Conservation (phyloP, 192 early-diverging fungal species). For the Coemansia sp. region DNA sequence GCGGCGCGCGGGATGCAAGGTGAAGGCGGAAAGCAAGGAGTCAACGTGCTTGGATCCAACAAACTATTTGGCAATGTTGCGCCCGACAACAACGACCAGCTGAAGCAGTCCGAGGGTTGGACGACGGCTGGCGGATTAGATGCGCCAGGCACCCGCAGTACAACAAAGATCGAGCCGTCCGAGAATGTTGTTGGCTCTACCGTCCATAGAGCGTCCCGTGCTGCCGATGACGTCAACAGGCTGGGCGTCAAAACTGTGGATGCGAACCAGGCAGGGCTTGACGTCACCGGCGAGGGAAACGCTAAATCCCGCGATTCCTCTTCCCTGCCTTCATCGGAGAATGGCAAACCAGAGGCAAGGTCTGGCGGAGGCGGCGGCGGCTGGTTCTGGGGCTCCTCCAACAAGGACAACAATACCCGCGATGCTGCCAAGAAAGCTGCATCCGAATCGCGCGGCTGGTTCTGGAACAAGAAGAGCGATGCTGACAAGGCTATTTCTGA, state of each 20-base stretch:
- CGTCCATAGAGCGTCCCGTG: conserved; percentile 8
- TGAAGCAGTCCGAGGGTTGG: background rate
- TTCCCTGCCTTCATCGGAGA: background rate
- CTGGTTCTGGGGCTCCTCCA: conserved; percentile 3
- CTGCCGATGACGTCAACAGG: conserved; percentile 13
- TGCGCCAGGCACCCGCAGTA: background rate
- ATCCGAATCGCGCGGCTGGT: conserved; percentile 32
- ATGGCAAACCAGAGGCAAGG: background rate
- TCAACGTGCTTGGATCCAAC: conserved; percentile 3
- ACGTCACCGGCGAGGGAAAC: conserved; percentile 1
- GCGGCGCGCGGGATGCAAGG: no score
- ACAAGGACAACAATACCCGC: background rate
- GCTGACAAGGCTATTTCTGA: conserved; percentile 4
- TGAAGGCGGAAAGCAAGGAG: background rate
- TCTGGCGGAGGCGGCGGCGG: background rate
- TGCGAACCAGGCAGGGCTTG: conserved; percentile 1
- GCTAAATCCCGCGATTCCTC: background rate
- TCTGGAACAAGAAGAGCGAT: conserved; percentile 33
- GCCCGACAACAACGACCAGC: background rate
- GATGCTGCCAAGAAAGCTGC: conserved; percentile 17
- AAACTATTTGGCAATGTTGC: background rate
- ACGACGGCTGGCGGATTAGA: background rate
- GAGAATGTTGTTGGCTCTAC: background rate
- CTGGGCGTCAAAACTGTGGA: conserved; percentile 4
- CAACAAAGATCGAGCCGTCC: background rate